Conservation (phyloP, 441 rosid genomes). For the Mallotus repandus region DNA sequence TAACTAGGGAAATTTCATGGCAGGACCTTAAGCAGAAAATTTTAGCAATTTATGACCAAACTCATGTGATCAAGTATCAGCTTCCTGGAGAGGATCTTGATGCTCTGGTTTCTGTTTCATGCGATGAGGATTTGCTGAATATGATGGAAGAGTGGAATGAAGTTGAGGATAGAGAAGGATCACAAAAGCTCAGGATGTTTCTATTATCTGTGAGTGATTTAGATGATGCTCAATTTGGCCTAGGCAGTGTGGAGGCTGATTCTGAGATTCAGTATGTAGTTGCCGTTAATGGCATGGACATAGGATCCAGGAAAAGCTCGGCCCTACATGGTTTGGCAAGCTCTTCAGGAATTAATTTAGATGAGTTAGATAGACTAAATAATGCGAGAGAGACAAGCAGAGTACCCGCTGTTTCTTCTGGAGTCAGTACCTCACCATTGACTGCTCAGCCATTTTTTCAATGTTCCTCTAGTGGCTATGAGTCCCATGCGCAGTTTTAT, state of each 20-base stretch:
- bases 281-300: conserved; percentile 84
- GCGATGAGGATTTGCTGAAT: conserved; percentile 84
- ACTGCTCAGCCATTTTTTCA: conserved; percentile 45
- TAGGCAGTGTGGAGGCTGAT: conserved; percentile 56
- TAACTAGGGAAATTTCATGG: conserved; percentile 63
- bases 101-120: conserved; percentile 81
- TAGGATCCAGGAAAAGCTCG: conserved; percentile 49
- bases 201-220: conserved; percentile 68
- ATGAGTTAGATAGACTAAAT: conserved; percentile 46
- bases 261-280: conserved; percentile 80
- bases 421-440: conserved; percentile 41
- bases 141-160: conserved; percentile 89
- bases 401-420: conserved; percentile 39
- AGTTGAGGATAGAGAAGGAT: conserved; percentile 57
- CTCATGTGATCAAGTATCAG: conserved; percentile 71
- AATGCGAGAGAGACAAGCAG: conserved; percentile 40
- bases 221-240: conserved; percentile 62
- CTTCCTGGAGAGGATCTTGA: conserved; percentile 96
- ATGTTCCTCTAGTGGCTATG: conserved; percentile 41
- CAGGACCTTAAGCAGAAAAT: conserved; percentile 63
- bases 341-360: conserved; percentile 54
- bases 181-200: conserved; percentile 72
- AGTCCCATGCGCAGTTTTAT: conserved; percentile 46
- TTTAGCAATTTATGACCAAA: conserved; percentile 55
- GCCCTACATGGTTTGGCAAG: conserved; percentile 40